A percentile compares a stretch with the other conserved stretches of the same genome.
Conservation (phyloP, 768 basidiomycete species). For the Kwoniella botswanensis region DNA sequence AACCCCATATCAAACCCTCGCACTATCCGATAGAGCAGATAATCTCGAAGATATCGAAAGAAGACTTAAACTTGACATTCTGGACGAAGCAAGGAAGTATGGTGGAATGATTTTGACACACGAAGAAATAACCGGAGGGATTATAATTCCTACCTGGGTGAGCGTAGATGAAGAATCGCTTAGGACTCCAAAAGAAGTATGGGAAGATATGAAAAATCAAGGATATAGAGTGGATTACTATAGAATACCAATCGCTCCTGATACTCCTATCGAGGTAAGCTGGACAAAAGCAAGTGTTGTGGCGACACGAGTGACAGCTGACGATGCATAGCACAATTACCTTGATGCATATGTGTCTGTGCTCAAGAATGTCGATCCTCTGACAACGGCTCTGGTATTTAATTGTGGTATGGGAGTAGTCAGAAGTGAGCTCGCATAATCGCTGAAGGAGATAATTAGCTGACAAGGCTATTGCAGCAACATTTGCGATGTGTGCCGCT, state of each 20-base stretch:
- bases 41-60: slow-evolving; percentile 88
- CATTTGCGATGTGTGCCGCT: slow-evolving; percentile 96
- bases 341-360: slow-evolving; percentile 88
- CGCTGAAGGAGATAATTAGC: not conserved
- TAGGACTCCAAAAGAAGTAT: slow-evolving; percentile 85
- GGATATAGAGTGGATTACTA: slow-evolving; percentile 97
- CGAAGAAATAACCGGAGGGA: slow-evolving; percentile 79
- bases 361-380: slow-evolving; percentile 77
- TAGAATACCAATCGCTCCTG: slow-evolving; percentile 94
- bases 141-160: slow-evolving; percentile 92
- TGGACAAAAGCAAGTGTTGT: slow-evolving; percentile 2
- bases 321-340: slow-evolving; percentile 75
- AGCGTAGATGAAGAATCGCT: slow-evolving; percentile 81
- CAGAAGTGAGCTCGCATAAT: slow-evolving; percentile 59
- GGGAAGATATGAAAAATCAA: slow-evolving; percentile 73
- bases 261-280: slow-evolving; percentile 82
- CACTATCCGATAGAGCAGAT: slow-evolving; percentile 88
- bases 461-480: slow-evolving; percentile 62
- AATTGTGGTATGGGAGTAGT: slow-evolving; percentile 98
- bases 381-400: slow-evolving; percentile 82
- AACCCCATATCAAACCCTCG: slow-evolving; percentile 76
- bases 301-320: not conserved
- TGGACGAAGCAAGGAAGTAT: slow-evolving; percentile 80
- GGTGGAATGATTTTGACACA: slow-evolving; percentile 92
- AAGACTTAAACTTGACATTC: slow-evolving; percentile 86